These are phyloP conservation scores for Amesomyces nigricolor DNA, from an alignment of 2,329 filamentous ascomycete genomes.

Conservation along the genomic window DNA sequence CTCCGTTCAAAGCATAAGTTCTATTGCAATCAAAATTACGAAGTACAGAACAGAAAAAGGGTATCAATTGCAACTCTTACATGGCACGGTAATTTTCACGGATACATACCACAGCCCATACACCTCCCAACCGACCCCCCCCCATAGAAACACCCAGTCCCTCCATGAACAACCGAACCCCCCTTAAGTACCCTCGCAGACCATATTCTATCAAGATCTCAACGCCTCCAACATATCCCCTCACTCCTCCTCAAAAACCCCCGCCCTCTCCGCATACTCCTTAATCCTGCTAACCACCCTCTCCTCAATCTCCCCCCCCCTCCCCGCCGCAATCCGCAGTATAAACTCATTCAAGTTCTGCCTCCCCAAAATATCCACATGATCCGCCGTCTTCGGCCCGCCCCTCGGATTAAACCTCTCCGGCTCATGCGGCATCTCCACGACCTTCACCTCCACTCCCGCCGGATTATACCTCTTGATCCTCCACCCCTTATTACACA, in stretches of 20 bases:
- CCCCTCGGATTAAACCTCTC: slow-evolving; percentile 82
- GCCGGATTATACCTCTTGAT: slow-evolving; percentile 92
- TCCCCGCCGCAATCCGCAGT: slow-evolving; percentile 76
- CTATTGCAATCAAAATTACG: too few relatives aligned
- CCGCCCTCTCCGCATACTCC: slow-evolving; percentile 76
- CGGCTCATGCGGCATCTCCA: slow-evolving; percentile 95
- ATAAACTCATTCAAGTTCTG: slow-evolving; percentile 88
- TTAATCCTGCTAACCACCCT: slow-evolving; percentile 74
- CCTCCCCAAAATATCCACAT: slow-evolving; percentile 91
- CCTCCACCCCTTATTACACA: slow-evolving; percentile 94
- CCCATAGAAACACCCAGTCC: too few relatives aligned
- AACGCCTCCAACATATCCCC: not conserved
- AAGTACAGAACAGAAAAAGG: not conserved
- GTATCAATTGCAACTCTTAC: not conserved
- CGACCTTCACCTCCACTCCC: slow-evolving; percentile 71
- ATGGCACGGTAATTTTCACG: too few relatives aligned
- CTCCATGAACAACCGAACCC: too few relatives aligned
- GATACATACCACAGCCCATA: not conserved
- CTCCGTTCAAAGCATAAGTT: too few relatives aligned
- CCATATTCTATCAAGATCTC: not conserved
- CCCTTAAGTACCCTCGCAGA: not conserved
- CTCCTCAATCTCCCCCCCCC: slow-evolving; percentile 72
- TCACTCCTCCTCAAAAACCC: slow-evolving; percentile 68
- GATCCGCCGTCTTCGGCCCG: slow-evolving; percentile 70
- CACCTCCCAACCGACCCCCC: too few relatives aligned